Conservation (phyloP, 495 filamentous ascomycete genomes). For the Penicillium daleae region DNA sequence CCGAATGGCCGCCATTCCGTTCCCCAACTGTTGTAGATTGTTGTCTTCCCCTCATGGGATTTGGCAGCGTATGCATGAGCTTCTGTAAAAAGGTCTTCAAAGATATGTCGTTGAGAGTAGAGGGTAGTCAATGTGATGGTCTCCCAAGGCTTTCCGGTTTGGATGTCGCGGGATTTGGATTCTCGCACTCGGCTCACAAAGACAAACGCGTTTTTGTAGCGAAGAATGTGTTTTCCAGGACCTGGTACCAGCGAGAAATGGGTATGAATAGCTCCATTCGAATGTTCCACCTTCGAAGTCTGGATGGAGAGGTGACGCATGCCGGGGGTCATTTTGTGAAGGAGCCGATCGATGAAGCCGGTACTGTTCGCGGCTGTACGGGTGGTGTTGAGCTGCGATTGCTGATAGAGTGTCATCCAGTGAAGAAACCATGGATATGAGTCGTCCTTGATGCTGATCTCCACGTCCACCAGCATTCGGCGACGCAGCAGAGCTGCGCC, state of each 20-base stretch:
- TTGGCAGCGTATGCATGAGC: slow-evolving; percentile 76
- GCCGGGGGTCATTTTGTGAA: slow-evolving; percentile 62
- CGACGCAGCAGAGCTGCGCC: slow-evolving; percentile 73
- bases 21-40: slow-evolving; percentile 84
- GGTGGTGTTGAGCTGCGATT: slow-evolving; percentile 52
- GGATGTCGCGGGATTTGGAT: slow-evolving; percentile 67
- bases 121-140: slow-evolving; percentile 91
- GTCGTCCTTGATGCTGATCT: slow-evolving; percentile 90
- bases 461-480: slow-evolving; percentile 90
- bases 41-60: slow-evolving; percentile 89
- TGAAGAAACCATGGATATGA: slow-evolving; percentile 93
- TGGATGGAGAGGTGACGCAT: slow-evolving; percentile 71
- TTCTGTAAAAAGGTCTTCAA: slow-evolving; percentile 82
- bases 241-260: slow-evolving; percentile 90
- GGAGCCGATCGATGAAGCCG: slow-evolving; percentile 55
- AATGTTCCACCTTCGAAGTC: slow-evolving; percentile 61
- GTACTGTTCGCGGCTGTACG: slow-evolving; percentile 39
- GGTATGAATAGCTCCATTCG: slow-evolving; percentile 70
- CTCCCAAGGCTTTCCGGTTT: slow-evolving; percentile 87
- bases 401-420: slow-evolving; percentile 88
- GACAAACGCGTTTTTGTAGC: slow-evolving; percentile 83
- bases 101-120: slow-evolving; percentile 82
- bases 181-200: slow-evolving; percentile 83
- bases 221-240: slow-evolving; percentile 82
- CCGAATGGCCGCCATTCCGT: slow-evolving; percentile 85